A percentile compares a stretch with the other conserved stretches of the same genome.
These are phyloP conservation scores for Penicillium thymicola DNA, from an alignment of 2,329 filamentous ascomycete species.

Conservation along the genomic window DNA sequence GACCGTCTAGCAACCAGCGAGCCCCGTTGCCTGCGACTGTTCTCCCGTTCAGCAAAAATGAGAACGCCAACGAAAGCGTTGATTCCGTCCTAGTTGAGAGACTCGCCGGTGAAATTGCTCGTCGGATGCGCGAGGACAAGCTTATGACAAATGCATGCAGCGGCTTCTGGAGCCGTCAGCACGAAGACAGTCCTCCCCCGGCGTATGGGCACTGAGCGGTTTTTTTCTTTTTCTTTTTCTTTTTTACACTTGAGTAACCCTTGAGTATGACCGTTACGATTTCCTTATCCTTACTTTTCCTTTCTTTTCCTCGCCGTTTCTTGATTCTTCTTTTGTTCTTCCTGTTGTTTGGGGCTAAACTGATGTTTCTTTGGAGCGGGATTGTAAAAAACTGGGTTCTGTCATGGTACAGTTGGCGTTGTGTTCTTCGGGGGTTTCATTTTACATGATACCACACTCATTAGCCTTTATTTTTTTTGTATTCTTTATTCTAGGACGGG, in stretches of 20 bases:
- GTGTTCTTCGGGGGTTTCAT: conserved; percentile 17
- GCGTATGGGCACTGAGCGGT: conserved; percentile 43
- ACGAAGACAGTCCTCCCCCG: conserved; percentile 42
- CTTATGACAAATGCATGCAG: conserved; percentile 33
- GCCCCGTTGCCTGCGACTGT: conserved; percentile 31
- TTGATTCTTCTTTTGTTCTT: not conserved
- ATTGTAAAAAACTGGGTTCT: conserved; percentile 26
- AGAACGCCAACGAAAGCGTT: conserved; percentile 35
- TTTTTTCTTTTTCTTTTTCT: not conserved
- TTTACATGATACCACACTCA: conserved; percentile 32
- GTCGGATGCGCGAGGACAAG: conserved; percentile 83
- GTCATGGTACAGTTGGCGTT: conserved; percentile 26
- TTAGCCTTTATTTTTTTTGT: conserved; percentile 8
- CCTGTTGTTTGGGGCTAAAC: conserved; percentile 3
- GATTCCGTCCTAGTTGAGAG: conserved; percentile 53
- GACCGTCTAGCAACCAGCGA: conserved; percentile 21
- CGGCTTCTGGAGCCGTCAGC: conserved; percentile 37
- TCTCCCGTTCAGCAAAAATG: conserved; percentile 36
- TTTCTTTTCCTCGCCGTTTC: not conserved
- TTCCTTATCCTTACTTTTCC: conserved; percentile 4
- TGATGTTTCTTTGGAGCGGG: conserved; percentile 23
- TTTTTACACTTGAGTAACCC: conserved; percentile 8
- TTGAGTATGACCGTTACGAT: conserved; percentile 22
- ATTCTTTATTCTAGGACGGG: conserved; percentile 7
- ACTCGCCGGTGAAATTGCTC: conserved; percentile 87